Evolutionary conservation across 306 rosid species (phyloP), one percentile per base, ranked within the genome.

Genomic region (Lablab purpureus): DNA sequence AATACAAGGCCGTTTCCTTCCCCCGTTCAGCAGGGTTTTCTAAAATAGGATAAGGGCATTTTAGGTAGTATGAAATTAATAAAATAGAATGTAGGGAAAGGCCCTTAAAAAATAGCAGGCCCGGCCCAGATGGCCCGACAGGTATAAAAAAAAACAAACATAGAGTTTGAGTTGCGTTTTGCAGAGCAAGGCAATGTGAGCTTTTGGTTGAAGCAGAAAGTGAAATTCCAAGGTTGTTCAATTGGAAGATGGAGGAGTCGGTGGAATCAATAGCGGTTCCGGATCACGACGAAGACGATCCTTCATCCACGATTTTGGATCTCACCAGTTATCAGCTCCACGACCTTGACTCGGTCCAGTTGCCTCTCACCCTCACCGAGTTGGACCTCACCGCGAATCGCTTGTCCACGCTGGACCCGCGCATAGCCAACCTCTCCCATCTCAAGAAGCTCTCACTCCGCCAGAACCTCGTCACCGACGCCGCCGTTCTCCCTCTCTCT

Each of bases 361-460:
- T 95, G 46, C 85, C 92, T 2, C 73, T 81, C 28, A 62, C 67
- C 66, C 95, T 96, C 46, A 93, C 88, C 84, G 98, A 96, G 83
- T 76, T 96, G 70, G 99, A 96, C 91, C 88, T 96, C 66, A 93
- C 98, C 17, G 86, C 94, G 14, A 96, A 96, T 86, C 96, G 97
- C 7, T 83, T 93, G 56, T 81, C 97, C 19, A n/a, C 56, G 51
- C 63, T 96, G 82, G 98, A 96, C 85, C 73, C 93, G 73, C 97
- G 98, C 83, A 91, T 96, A 40, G 87, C 56, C n/a, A 80, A 78
- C 65, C 91, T 96, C 13, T 81, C 89, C 25, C 63, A 75, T 85
- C 98, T 93, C 64, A 87, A 79, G 80, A 93, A 96, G 85, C 94
- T 96, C 14, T 96, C 97, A 7, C 74, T 93, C 51, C 98, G 97